Conservation (phyloP, 179 eudicot genomes). For the Actinidia chinensis region DNA sequence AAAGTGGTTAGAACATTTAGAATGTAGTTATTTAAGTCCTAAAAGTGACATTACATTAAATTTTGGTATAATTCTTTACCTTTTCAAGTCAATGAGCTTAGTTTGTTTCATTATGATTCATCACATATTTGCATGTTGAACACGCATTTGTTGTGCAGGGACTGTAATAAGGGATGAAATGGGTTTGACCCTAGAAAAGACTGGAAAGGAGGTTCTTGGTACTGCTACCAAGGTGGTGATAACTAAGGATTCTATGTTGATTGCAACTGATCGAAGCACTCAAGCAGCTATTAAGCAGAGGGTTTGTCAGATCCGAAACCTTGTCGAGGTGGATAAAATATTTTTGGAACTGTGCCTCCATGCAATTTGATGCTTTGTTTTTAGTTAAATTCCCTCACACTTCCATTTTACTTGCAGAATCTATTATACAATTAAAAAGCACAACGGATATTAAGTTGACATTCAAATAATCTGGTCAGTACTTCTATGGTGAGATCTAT, state of each 20-base stretch:
- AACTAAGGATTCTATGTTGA: constrained; percentile 59
- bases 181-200: constrained; percentile 57
- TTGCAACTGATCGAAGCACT: constrained; percentile 63
- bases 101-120: too few relatives aligned
- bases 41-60: too few relatives aligned
- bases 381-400: background rate
- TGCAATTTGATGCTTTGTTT: background rate
- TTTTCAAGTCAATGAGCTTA: too few relatives aligned
- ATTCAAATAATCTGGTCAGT: background rate
- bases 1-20: too few relatives aligned
- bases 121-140: too few relatives aligned
- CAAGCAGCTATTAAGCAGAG: constrained; percentile 46
- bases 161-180: constrained; percentile 56
- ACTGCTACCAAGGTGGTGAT: constrained; percentile 54
- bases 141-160: constrained; percentile 38
- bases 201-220: constrained; percentile 46
- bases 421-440: background rate
- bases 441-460: background rate
- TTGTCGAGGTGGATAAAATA: constrained; percentile 44
- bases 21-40: too few relatives aligned
- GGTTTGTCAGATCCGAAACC: constrained; percentile 48
- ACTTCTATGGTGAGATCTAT: background rate
- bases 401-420: background rate
- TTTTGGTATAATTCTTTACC: too few relatives aligned
- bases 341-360: background rate